Evolutionary conservation across 306 rosid species (phyloP).

Genomic region (Mucuna pruriens): DNA sequence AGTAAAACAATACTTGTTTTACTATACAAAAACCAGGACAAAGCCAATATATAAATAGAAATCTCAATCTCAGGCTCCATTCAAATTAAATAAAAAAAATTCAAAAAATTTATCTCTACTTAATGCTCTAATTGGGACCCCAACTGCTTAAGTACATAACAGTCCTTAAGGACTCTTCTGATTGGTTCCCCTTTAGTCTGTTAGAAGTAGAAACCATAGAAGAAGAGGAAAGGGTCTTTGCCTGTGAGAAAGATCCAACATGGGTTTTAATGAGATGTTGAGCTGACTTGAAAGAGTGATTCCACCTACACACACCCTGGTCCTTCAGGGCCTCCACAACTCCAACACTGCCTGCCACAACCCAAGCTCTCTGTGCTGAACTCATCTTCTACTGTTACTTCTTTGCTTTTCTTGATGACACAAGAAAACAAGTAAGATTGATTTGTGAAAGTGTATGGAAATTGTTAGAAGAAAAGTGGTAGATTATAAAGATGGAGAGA

Average conservation of each 20-base stretch:
- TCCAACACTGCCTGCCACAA: conserved; percentile 31
- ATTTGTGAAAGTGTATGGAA: neutral
- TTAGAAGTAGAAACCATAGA: neutral
- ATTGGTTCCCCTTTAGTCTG: neutral
- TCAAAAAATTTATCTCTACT: neutral
- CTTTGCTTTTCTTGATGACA: neutral
- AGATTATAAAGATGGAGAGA: neutral
- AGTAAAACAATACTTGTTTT: neutral
- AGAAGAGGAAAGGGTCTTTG: neutral
- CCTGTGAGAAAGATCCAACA: neutral
- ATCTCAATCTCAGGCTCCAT: no score
- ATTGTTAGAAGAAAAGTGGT: neutral
- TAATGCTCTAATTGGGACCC: neutral
- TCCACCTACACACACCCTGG: neutral
- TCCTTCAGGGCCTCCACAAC: conserved; percentile 30
- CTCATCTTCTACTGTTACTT: conserved; percentile 7
- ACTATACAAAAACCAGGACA: neutral
- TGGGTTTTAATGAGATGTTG: neutral
- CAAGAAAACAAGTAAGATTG: neutral
- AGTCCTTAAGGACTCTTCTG: neutral
- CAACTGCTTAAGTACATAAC: neutral
- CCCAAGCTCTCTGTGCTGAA: conserved; percentile 29
- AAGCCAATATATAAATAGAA: no score
- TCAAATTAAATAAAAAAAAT: no score
- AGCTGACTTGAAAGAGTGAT: neutral